Evolutionary conservation across 192 early-diverging fungal species (phyloP), one percentile per base, ranked within the genome.

Genomic region (Phycomyces blakesleeanus): DNA sequence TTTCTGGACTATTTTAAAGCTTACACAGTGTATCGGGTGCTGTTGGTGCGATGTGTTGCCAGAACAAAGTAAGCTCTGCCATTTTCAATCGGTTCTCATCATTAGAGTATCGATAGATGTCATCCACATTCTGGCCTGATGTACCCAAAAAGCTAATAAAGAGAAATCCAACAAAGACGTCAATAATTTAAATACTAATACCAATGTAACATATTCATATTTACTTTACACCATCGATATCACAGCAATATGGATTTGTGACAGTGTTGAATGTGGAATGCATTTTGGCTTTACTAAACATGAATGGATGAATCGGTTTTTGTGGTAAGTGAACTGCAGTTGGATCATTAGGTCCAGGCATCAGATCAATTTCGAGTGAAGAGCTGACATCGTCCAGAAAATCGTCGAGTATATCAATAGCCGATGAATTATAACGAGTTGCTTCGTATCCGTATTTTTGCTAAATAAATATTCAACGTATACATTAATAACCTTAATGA

Each of bases 21-120:
- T 68, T 78, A 92, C 92, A 94, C 59, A 98, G 78, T 12, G 95
- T 97, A 76, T 98, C 97, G 0, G 97, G 97, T 6, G 94, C 90
- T 24, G 92, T 85, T 0, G 97, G 97, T 12, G 93, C 93, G 9
- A 98, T 78, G 55, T 98, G 94, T 5, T 87, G 80, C 93, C 94
- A 97, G 21, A 69, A 59, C 42, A 98, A 69, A 1, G 87, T 89
- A 16, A 69, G 54, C 39, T 83, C 86, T 4, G 91, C 88, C 81
- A 98, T 77, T 51, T 78, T 72, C n/a, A 93, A 64, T 20, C 89
- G 78, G 50, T 87, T 76, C 12, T 78, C 78, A 29, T 61, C 54
- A 5, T 73, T 64, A 0, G 81, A 66, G 75, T 91, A 96, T 70
- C 81, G 85, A 67, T 70, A 83, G 34, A 97, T 83, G 60, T 97